phyloP scores from a whole-genome alignment of 441 rosid species.

The Populus hybrid region DNA sequence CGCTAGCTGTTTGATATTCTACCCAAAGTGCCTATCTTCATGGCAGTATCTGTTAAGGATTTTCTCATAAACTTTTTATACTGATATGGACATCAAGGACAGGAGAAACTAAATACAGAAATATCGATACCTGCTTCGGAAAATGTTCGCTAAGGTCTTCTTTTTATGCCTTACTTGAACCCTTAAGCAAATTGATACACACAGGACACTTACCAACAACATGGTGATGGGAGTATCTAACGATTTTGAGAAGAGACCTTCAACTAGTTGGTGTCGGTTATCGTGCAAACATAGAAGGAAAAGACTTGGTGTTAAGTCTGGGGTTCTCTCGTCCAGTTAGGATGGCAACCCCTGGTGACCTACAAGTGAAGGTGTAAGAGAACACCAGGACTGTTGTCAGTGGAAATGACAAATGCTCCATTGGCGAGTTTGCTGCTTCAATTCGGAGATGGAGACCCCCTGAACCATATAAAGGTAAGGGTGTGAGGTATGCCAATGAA shows the following conservation, averaged over 20 bases:
- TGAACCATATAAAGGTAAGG: constrained; percentile 93
- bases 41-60: background rate
- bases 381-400: constrained; percentile 63
- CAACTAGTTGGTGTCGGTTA: constrained; percentile 85
- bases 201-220: constrained; percentile 89
- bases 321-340: constrained; percentile 92
- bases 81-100: background rate
- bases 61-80: background rate
- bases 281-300: constrained; percentile 76
- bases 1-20: background rate
- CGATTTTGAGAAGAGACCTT: constrained; percentile 80
- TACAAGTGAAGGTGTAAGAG: constrained; percentile 80
- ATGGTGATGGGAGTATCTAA: constrained; percentile 91
- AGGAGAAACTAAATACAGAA: background rate
- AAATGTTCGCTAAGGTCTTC: background rate
- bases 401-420: constrained; percentile 63
- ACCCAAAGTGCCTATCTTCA: background rate
- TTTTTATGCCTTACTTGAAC: background rate
- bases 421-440: constrained; percentile 85
- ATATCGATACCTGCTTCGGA: background rate
- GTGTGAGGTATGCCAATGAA: constrained; percentile 81
- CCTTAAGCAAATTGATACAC: background rate
- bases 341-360: constrained; percentile 65
- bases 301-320: constrained; percentile 65
- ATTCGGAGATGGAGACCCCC: constrained; percentile 94